Base-by-base conservation (phyloP, 2,329 filamentous ascomycete species). In the Pseudopithomyces chartarum region DNA sequence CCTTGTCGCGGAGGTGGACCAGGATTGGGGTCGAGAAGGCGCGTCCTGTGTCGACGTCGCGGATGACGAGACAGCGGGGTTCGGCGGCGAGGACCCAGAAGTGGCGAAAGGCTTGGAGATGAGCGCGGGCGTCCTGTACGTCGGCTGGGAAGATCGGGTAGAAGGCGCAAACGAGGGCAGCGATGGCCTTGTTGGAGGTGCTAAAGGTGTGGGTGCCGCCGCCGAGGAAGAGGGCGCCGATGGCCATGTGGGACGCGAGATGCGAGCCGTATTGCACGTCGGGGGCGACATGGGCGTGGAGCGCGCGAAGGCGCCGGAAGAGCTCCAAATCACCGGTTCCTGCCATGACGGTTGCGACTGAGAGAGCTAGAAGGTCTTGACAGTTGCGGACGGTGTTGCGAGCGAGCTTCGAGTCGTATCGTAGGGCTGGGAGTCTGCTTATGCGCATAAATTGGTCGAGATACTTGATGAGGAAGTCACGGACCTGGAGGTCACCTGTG, bases 1-100 rank as follows among this genome's bases (percentile, higher is more conserved):
- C 57, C 39, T 78, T 75, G 60, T 76, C 62, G 51, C 77, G 84
- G 58, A 91, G 81, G 10, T 80, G 83, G 54, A 97, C 82, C 4
- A 83, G 82, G 44, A 97, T 82, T 0, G 90, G 87, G 2, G 93
- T 84, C 7, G 87, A 85, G 47, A 97, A 85, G 0, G 93, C 90
- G 42, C 92, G 87, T 39, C 89, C 87, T 0, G 91, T 96, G 57
- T 95, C 88, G 2, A 95, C 85, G 65, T 99, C 95, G 59, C 94
- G 90, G 17, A 91, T 86, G 0, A 99, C 86, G 0, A 99, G 84
- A 71, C 94, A 98, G 50, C 96, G 86, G 10, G 92, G 87, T 68
- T 99, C 95, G 0, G 91, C 89, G 1, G 95, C 95, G 3, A 99
- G 83, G 11, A 97, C 94, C 95, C 95, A 99, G 70, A 99, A 90